Evolutionary conservation across 2,329 filamentous ascomycete genomes (phyloP), one percentile per base, ranked within the genome.

Genomic region (Cordyceps pruinosa): DNA sequence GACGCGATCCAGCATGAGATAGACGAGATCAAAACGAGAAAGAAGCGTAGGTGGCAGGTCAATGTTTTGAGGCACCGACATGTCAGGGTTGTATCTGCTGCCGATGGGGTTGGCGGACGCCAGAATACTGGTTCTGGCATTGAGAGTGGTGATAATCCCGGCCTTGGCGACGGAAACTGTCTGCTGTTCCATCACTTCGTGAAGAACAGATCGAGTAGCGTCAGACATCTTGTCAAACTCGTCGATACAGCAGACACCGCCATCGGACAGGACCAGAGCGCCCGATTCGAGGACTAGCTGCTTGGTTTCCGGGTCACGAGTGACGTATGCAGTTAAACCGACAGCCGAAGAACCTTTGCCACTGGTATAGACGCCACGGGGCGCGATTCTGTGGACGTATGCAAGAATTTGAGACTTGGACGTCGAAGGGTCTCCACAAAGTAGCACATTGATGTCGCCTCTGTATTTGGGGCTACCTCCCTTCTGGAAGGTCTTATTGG

Each of bases 31-130:
- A 69, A 99, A 99, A 78, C 94, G 88, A 5, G 92, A 97, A 53
- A 99, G 82, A 7, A 99, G 80, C 0, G 94, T 99, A 0, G 94
- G 94, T 1, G 94, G 94, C 9, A 99, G 83, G 68, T 99, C 94
- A 65, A 99, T 99, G 72, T 99, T 99, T 67, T 97, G 92, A 3
- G 94, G 94, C 15, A 99, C 94, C 0, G 94, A 92, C 25, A 99
- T 76, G 66, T 96, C 93, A 3, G 90, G 89, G 72, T 99, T 97
- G 76, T 99, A 99, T 69, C 95, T 92, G 75, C 90, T 96, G 66
- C 94, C 94, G 63, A 99, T 97, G 1, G 94, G 94, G 69, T 99
- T 99, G 72, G 94, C 94, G 12, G 93, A 97, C 17, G 94, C 94
- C 30, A 99, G 83, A 67, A 99, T 97, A 62, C 89, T 95, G 1